A percentile compares a stretch with the other conserved stretches of the same genome.
Evolutionary conservation across 73 alveolate genomes (phyloP).

Genomic region (Paramecium bursaria): DNA sequence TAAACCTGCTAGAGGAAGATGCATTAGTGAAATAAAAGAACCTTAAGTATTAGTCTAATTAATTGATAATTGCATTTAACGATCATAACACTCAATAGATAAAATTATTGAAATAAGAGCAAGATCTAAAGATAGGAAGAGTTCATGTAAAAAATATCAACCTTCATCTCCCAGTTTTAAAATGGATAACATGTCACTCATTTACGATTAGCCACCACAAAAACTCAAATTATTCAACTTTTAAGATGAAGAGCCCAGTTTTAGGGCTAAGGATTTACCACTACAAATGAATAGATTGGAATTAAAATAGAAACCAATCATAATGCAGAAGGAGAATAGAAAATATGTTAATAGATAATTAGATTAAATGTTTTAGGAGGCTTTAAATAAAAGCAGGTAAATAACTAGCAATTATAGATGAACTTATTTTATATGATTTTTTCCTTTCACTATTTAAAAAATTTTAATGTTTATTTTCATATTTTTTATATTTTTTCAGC

Average conservation of each 20-base stretch:
- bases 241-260: conserved; percentile 49
- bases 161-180: neutral
- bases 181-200: neutral
- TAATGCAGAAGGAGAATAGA: neutral
- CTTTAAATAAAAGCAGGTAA: conserved; percentile 5
- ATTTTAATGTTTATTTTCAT: neutral
- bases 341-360: neutral
- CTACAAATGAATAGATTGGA: neutral
- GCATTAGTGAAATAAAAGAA: too few relatives aligned
- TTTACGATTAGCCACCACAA: neutral
- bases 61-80: too few relatives aligned
- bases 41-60: too few relatives aligned
- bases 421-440: neutral
- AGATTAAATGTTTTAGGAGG: conserved; percentile 18
- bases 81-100: too few relatives aligned
- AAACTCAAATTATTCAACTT: conserved; percentile 49
- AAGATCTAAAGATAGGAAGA: conserved; percentile 38
- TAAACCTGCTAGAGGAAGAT: too few relatives aligned
- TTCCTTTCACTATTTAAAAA: neutral
- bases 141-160: neutral
- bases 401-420: conserved; percentile 5
- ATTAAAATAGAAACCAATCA: neutral
- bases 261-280: conserved; percentile 22
- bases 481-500: conserved; percentile 29
- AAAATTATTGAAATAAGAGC: conserved; percentile 43